Evolutionary conservation across 371 early-diverging fungal genomes (phyloP).

Genomic region (Funneliformis caledonium): DNA sequence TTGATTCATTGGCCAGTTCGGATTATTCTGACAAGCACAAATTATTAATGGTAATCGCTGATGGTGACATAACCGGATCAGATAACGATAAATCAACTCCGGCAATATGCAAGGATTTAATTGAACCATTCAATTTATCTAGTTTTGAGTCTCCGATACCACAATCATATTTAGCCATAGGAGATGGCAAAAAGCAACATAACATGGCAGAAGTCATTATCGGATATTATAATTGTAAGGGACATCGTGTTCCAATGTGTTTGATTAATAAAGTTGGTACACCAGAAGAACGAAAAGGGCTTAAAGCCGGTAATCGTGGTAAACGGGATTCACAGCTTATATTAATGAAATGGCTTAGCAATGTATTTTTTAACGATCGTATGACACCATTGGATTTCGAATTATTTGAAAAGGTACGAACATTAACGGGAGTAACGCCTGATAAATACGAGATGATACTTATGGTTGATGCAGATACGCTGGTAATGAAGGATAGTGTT

Average conservation of each 20-base stretch:
- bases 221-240: conserved; percentile 80
- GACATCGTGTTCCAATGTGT: conserved; percentile 79
- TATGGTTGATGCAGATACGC: conserved; percentile 98
- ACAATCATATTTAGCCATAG: conserved; percentile 83
- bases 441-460: conserved; percentile 85
- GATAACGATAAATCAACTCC: conserved; percentile 80
- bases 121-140: conserved; percentile 63
- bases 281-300: conserved; percentile 64
- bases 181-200: conserved; percentile 81
- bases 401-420: conserved; percentile 86
- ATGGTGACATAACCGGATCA: conserved; percentile 85
- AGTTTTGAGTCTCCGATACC: conserved; percentile 58
- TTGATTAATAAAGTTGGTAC: conserved; percentile 94
- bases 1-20: conserved; percentile 87
- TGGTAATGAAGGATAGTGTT: conserved; percentile 77
- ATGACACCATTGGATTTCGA: conserved; percentile 95
- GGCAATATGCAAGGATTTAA: conserved; percentile 70
- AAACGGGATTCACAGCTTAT: conserved; percentile 99
- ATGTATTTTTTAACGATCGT: conserved; percentile 88
- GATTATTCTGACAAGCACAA: conserved; percentile 87
- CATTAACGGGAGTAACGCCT: conserved; percentile 81
- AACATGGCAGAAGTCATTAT: conserved; percentile 94
- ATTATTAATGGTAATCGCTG: conserved; percentile 87
- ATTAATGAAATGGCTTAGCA: conserved; percentile 94
- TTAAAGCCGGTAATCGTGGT: conserved; percentile 96